These are phyloP conservation scores for Davidsoniella neocaledoniae DNA, from an alignment of 2,329 filamentous ascomycete species.

Conservation along the genomic window DNA sequence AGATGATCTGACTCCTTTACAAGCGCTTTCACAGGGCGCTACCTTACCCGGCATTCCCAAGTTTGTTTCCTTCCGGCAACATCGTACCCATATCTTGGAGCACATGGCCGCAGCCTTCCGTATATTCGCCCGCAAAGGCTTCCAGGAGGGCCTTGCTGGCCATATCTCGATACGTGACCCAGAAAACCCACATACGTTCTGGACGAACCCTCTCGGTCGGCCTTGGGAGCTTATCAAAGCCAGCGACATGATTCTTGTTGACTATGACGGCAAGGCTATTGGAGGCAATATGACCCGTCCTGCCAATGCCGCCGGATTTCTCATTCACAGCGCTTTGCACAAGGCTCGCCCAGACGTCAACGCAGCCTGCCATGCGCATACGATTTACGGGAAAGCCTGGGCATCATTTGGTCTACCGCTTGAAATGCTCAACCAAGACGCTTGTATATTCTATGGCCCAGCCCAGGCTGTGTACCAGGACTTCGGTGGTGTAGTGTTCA, in stretches of 20 bases:
- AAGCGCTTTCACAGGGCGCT: slow-evolving; percentile 9
- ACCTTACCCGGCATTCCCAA: slow-evolving; percentile 8
- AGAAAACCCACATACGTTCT: slow-evolving; percentile 21
- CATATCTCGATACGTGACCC: slow-evolving; percentile 28
- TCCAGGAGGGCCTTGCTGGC: slow-evolving; percentile 28
- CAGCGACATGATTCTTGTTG: slow-evolving; percentile 49
- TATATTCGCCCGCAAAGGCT: slow-evolving; percentile 30
- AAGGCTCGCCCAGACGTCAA: slow-evolving; percentile 45
- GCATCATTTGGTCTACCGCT: slow-evolving; percentile 42
- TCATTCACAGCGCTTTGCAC: slow-evolving; percentile 51
- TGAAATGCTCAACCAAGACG: slow-evolving; percentile 53
- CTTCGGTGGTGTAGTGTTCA: slow-evolving; percentile 31
- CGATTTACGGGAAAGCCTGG: slow-evolving; percentile 47
- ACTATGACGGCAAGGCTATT: slow-evolving; percentile 39
- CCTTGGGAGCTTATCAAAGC: slow-evolving; percentile 50
- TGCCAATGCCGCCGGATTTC: slow-evolving; percentile 50
- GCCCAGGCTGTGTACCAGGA: slow-evolving; percentile 46
- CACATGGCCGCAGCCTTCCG: slow-evolving; percentile 31
- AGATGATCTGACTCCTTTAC: slow-evolving; percentile 7
- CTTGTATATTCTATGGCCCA: slow-evolving; percentile 40
- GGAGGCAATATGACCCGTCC: slow-evolving; percentile 38
- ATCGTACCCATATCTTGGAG: slow-evolving; percentile 22
- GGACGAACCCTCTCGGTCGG: slow-evolving; percentile 41
- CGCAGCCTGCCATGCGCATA: slow-evolving; percentile 51
- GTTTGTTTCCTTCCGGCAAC: slow-evolving; percentile 15